phyloP scores from a whole-genome alignment of 192 early-diverging fungal species.

The Glomus cerebriforme region DNA sequence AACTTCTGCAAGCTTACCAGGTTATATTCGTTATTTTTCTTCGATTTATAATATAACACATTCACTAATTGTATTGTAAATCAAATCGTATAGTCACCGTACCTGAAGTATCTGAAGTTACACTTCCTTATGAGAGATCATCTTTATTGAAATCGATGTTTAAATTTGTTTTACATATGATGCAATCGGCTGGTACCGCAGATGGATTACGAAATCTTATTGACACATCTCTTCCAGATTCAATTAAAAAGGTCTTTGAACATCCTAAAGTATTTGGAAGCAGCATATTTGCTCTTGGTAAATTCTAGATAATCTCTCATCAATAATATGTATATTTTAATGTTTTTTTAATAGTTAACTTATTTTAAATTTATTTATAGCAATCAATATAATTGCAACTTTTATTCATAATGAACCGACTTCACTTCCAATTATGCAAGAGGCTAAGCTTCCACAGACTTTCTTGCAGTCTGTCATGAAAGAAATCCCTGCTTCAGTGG shows the following conservation, averaged over 20 bases:
- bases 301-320: background rate
- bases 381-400: slow-evolving; percentile 90
- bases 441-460: slow-evolving; percentile 81
- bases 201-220: slow-evolving; percentile 95
- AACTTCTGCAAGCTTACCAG: background rate
- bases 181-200: slow-evolving; percentile 88
- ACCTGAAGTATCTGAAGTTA: slow-evolving; percentile 32
- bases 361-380: slow-evolving; percentile 46
- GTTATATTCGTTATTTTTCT: background rate
- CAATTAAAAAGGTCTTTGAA: slow-evolving; percentile 73
- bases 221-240: slow-evolving; percentile 79
- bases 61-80: background rate
- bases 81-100: background rate
- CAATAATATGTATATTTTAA: background rate
- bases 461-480: slow-evolving; percentile 71
- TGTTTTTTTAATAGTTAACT: background rate
- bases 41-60: slow-evolving; percentile 14
- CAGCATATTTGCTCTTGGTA: slow-evolving; percentile 81
- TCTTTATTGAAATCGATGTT: slow-evolving; percentile 84
- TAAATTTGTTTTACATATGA: slow-evolving; percentile 90
- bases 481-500: slow-evolving; percentile 78
- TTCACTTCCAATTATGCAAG: slow-evolving; percentile 90
- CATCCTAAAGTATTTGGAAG: slow-evolving; percentile 77
- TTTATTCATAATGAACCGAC: slow-evolving; percentile 99
- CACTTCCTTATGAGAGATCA: slow-evolving; percentile 71